These are phyloP conservation scores for Lablab purpureus DNA, from an alignment of 306 rosid genomes.

Conservation along the genomic window DNA sequence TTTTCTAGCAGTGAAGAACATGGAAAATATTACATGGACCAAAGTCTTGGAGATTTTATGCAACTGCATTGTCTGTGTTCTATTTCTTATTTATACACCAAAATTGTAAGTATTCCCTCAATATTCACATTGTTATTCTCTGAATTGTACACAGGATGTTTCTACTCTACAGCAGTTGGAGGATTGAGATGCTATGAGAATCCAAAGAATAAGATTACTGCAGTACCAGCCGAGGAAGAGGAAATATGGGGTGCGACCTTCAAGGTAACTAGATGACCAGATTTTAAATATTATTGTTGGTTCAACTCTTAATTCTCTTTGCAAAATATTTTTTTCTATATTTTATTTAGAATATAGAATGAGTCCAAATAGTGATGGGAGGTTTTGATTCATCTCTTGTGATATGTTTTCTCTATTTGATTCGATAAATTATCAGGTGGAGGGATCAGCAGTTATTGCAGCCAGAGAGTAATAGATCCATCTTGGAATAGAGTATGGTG, in stretches of 20 bases:
- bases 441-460: constrained; percentile 76
- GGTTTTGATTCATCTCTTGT: constrained; percentile 2
- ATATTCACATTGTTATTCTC: constrained; percentile 38
- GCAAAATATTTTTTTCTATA: constrained; percentile 20
- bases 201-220: constrained; percentile 90
- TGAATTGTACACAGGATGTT: constrained; percentile 78
- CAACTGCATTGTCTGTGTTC: not conserved
- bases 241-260: constrained; percentile 98
- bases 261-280: constrained; percentile 67
- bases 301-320: constrained; percentile 1
- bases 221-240: constrained; percentile 89
- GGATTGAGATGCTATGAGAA: constrained; percentile 90
- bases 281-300: constrained; percentile 6
- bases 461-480: constrained; percentile 60
- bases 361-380: not conserved
- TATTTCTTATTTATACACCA: not conserved
- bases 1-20: not conserved
- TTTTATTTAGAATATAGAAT: constrained; percentile 14
- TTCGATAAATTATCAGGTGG: constrained; percentile 73
- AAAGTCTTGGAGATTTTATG: not conserved
- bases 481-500: constrained; percentile 7
- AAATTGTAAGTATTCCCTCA: not conserved
- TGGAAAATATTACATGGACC: not conserved
- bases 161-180: constrained; percentile 83
- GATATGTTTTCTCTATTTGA: constrained; percentile 33